phyloP scores from a whole-genome alignment of 192 early-diverging fungal genomes.

The Chytriomyces hyalinus region DNA sequence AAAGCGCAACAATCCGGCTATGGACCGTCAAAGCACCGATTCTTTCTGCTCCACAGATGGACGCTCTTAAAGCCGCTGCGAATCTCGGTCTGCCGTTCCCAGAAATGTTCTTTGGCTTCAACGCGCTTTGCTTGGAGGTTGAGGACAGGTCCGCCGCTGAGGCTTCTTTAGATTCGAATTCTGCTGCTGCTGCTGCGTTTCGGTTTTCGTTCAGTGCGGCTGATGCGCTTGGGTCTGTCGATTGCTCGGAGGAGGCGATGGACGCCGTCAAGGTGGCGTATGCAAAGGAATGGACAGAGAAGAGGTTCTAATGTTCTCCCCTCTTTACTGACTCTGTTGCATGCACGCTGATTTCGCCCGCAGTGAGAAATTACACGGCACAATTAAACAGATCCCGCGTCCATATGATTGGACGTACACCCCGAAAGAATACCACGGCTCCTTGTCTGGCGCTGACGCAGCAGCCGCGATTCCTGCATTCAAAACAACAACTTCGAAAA shows the following conservation, averaged over 20 bases:
- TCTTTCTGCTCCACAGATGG: not conserved
- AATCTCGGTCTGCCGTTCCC: slow-evolving; percentile 67
- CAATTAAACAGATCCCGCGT: slow-evolving; percentile 82
- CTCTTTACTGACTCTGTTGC: not conserved
- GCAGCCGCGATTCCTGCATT: not conserved
- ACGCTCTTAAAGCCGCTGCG: not conserved
- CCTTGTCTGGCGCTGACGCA: slow-evolving; percentile 11
- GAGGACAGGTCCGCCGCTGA: slow-evolving; percentile 49
- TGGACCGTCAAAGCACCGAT: not conserved
- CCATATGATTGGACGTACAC: slow-evolving; percentile 99
- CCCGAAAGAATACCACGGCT: slow-evolving; percentile 76
- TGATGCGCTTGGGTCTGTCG: slow-evolving; percentile 75
- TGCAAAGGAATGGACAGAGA: slow-evolving; percentile 83
- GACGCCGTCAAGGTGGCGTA: slow-evolving; percentile 84
- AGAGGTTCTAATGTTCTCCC: slow-evolving; percentile 56
- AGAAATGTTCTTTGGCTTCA: slow-evolving; percentile 98
- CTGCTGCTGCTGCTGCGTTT: slow-evolving; percentile 14
- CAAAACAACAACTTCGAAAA: slow-evolving; percentile 41
- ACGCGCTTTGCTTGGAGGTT: slow-evolving; percentile 61
- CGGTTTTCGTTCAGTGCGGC: slow-evolving; percentile 67
- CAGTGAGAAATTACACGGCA: slow-evolving; percentile 41
- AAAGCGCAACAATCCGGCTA: not conserved
- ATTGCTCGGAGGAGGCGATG: slow-evolving; percentile 36
- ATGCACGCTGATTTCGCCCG: not conserved
- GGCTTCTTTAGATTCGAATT: too few relatives aligned